Conservation (phyloP, 345 rosid genomes). For the Luvunga scandens region DNA sequence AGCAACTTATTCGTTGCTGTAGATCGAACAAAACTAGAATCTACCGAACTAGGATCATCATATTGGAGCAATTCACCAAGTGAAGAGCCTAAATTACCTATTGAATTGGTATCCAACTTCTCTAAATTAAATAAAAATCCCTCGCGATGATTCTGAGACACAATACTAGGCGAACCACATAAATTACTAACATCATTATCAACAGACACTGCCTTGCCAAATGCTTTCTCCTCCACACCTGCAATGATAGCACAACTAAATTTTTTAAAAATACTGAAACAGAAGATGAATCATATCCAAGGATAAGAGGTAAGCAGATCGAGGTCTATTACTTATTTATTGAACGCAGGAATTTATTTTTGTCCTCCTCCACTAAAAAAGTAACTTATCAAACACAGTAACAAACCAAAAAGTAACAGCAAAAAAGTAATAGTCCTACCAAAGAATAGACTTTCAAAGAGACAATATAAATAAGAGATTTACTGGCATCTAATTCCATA, state of each 20-base stretch:
- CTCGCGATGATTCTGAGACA: constrained; percentile 53
- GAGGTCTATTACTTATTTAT: neutral
- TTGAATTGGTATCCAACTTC: constrained; percentile 54
- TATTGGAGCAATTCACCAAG: constrained; percentile 62
- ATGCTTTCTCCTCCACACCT: constrained; percentile 73
- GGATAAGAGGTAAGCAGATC: neutral
- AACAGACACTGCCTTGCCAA: constrained; percentile 42
- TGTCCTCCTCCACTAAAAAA: neutral
- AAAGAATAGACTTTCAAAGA: neutral
- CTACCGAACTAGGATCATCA: constrained; percentile 55
- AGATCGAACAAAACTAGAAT: constrained; percentile 53
- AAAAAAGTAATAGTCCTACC: neutral
- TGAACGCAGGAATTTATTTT: too few relatives aligned
- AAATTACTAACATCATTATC: constrained; percentile 52
- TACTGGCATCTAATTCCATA: neutral
- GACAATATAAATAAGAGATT: too few relatives aligned
- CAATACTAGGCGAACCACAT: constrained; percentile 60
- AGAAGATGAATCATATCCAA: neutral
- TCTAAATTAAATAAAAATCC: constrained; percentile 59
- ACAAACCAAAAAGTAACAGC: neutral
- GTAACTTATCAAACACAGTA: neutral
- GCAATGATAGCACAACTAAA: constrained; percentile 22
- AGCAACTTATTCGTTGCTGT: constrained; percentile 62
- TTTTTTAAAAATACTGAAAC: constrained; percentile 3
- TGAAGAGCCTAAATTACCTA: constrained; percentile 54